These are phyloP conservation scores for Eucalyptus globulus DNA, from an alignment of 345 rosid species.

Conservation along the genomic window DNA sequence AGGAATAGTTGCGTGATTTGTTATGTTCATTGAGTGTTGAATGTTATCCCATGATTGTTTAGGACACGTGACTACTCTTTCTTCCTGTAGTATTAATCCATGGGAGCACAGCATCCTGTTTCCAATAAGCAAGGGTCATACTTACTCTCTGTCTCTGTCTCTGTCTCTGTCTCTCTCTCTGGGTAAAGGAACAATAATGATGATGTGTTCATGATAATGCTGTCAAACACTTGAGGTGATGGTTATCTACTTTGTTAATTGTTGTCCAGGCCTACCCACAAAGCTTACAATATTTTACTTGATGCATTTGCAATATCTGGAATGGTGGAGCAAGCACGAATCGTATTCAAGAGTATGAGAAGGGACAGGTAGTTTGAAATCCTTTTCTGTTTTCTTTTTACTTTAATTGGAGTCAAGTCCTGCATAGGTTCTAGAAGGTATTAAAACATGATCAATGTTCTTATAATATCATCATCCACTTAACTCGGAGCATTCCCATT, in stretches of 20 bases:
- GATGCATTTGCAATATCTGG: conserved; percentile 94
- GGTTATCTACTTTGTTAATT: background rate
- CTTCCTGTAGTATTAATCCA: background rate
- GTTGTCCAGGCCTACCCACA: conserved; percentile 67
- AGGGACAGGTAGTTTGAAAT: conserved; percentile 57
- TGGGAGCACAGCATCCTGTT: background rate
- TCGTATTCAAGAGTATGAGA: conserved; percentile 88
- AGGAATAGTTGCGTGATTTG: background rate
- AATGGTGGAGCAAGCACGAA: conserved; percentile 92
- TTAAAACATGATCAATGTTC: background rate
- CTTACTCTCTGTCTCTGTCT: background rate
- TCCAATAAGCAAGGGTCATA: background rate
- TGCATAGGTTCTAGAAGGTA: background rate
- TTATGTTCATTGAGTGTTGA: background rate
- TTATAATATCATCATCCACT: background rate
- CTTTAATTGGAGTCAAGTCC: background rate
- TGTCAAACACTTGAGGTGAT: background rate
- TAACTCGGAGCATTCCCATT: background rate
- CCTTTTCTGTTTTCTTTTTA: background rate
- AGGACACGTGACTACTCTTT: background rate
- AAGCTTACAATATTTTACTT: conserved; percentile 90
- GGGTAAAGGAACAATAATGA: background rate
- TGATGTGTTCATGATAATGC: background rate
- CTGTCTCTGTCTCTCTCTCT: background rate
- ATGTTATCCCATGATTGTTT: background rate